Conservation (phyloP, 306 rosid species). For the Rosa chinensis region DNA sequence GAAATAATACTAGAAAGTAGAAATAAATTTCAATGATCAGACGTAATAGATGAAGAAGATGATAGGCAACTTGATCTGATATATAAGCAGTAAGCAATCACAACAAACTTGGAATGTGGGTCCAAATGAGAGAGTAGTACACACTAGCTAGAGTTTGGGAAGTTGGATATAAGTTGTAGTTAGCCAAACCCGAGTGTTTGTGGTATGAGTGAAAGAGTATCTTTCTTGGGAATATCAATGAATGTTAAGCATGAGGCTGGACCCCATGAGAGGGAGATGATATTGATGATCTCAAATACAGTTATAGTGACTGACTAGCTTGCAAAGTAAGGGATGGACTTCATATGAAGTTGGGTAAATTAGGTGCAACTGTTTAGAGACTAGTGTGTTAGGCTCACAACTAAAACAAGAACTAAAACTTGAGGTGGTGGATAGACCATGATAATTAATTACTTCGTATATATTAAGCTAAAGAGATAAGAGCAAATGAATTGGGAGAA, state of each 20-base stretch:
- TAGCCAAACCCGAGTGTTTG: conserved; percentile 31
- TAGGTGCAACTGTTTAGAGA: conserved; percentile 39
- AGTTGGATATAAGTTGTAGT: background rate
- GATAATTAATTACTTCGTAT: background rate
- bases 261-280: conserved; percentile 26
- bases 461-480: background rate
- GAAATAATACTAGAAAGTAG: background rate
- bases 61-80: conserved; percentile 20
- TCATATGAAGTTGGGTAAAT: conserved; percentile 32
- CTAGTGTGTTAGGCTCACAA: background rate
- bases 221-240: conserved; percentile 62
- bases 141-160: background rate
- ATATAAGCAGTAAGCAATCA: background rate
- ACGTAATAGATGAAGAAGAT: background rate
- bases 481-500: background rate
- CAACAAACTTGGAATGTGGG: conserved; percentile 22
- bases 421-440: conserved; percentile 3
- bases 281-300: conserved; percentile 17
- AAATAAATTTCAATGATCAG: background rate
- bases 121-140: conserved; percentile 13
- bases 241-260: conserved; percentile 32
- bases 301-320: conserved; percentile 24
- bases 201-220: conserved; percentile 47
- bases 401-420: conserved; percentile 16
- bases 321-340: conserved; percentile 25